Base-by-base conservation (phyloP, 768 basidiomycete genomes). In the Hysterangium stoloniferum region DNA sequence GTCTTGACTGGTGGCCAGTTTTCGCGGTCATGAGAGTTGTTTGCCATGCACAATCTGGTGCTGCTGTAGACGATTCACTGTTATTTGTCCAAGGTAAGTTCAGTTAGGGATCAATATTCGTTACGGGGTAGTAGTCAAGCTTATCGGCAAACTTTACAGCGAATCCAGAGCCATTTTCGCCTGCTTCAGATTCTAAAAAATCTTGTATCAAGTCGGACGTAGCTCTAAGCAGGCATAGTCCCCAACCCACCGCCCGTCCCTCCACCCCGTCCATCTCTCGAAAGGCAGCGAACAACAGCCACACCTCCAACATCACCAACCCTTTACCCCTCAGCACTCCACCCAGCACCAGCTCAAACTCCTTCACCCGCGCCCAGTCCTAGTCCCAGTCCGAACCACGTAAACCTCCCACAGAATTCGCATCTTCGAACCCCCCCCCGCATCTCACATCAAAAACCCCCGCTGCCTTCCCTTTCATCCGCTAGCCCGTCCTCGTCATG, bases 21-120 rank as follows among this genome's bases (percentile, higher is more conserved):
- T 89, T 89, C 58, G 86, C 86, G 6, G 80, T 75, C 0, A 66
- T 87, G 20, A 67, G 87, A 34, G 76, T 90, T 2, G 75, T 83
- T 1, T 62, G 77, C 6, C 86, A 89, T 48, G 76, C 70, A 31
- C 72, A 78, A 58, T 59, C 58, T n/a, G 84, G 85, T 9, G 78
- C 75, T 52, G 72, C 77, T 6, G 64, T 85, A 1, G 85, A 89
- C 52, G 68, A 79, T 37, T 69, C 70, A 6, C 72, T 89, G 24
- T 84, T 82, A 0, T 90, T 90, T 56, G 74, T 83, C 1, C 87
- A 90, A 71, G 80, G 87, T 86, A 56, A 53, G 77, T 65, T 9
- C 24, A 4, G 4, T 41, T 12, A 12, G 2, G 4, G n/a, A n/a
- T n/a, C n/a, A n/a, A n/a, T n/a, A n/a, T n/a, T n/a, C 12, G 8